Evolutionary conservation across 176 grass and related monocot genomes (phyloP).

Genomic region (Carex parvula): DNA sequence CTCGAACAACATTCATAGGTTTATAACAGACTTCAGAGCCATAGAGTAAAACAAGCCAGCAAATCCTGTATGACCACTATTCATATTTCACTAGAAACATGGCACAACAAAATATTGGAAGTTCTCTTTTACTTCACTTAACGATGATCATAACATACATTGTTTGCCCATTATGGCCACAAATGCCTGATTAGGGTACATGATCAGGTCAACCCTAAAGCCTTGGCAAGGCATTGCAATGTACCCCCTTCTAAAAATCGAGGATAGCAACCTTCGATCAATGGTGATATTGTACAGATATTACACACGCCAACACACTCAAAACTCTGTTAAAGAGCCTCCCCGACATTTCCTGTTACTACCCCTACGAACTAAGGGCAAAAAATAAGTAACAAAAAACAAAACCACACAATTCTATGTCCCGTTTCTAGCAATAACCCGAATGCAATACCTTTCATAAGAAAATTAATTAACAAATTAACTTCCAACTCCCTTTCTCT

Average conservation of each 20-base stretch:
- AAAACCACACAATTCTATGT: conserved; percentile 15
- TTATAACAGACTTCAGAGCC: no score
- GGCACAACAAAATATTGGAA: neutral
- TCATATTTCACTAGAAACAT: neutral
- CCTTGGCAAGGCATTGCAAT: conserved; percentile 9
- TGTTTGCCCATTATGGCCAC: neutral
- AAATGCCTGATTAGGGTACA: conserved; percentile 23
- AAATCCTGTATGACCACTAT: neutral
- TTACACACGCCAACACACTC: conserved; percentile 7
- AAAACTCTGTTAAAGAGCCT: conserved; percentile 6
- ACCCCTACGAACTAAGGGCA: neutral
- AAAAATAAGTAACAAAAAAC: neutral
- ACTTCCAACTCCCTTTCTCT: neutral
- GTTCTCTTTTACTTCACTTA: neutral
- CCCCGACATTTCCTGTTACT: neutral
- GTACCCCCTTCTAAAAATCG: conserved; percentile 24
- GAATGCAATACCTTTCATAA: neutral
- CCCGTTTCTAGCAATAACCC: neutral
- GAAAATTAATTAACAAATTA: conserved; percentile 15
- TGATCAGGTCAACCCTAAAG: conserved; percentile 10
- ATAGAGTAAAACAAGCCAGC: neutral
- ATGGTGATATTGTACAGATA: conserved; percentile 19
- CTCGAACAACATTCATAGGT: no score
- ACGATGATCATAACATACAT: conserved; percentile 12
- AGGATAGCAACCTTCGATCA: conserved; percentile 21